Evolutionary conservation across 148 eudicot species (phyloP).

Genomic region (Agrostemma githago): DNA sequence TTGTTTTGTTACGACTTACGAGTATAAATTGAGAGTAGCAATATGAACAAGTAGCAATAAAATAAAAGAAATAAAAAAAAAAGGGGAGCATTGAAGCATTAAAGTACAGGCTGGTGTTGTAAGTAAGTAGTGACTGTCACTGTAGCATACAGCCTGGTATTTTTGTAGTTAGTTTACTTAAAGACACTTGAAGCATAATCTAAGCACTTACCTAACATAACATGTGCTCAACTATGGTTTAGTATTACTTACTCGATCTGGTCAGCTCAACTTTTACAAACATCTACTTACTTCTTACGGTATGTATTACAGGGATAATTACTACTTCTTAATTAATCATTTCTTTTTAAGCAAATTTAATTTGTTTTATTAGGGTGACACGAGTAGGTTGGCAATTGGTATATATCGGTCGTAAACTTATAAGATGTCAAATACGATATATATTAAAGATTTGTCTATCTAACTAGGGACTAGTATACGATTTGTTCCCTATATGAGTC

Average conservation of each 20-base stretch:
- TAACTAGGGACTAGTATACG: too few relatives aligned
- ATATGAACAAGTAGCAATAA: too few relatives aligned
- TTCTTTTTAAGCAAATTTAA: too few relatives aligned
- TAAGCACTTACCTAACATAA: conserved; percentile 13
- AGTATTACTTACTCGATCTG: neutral
- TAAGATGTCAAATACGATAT: too few relatives aligned
- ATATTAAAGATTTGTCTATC: too few relatives aligned
- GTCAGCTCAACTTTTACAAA: neutral
- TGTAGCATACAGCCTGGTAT: conserved; percentile 10
- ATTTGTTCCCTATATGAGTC: too few relatives aligned
- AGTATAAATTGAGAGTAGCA: neutral
- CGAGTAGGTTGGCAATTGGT: too few relatives aligned
- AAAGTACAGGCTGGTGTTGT: conserved; percentile 8
- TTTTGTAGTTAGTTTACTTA: too few relatives aligned
- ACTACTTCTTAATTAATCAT: neutral
- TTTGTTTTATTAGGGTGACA: too few relatives aligned
- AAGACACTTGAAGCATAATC: conserved; percentile 14
- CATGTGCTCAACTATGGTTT: conserved; percentile 15
- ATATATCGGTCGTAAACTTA: too few relatives aligned
- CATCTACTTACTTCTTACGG: neutral
- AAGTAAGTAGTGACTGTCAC: neutral
- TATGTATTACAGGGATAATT: neutral
- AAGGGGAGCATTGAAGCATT: neutral
- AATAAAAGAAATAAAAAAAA: too few relatives aligned
- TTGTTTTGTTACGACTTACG: neutral